Percentiles rank a stretch among this genome's conserved stretches.
Conservation (phyloP, 2,329 filamentous ascomycete species). For the Fusarium nematophilum region DNA sequence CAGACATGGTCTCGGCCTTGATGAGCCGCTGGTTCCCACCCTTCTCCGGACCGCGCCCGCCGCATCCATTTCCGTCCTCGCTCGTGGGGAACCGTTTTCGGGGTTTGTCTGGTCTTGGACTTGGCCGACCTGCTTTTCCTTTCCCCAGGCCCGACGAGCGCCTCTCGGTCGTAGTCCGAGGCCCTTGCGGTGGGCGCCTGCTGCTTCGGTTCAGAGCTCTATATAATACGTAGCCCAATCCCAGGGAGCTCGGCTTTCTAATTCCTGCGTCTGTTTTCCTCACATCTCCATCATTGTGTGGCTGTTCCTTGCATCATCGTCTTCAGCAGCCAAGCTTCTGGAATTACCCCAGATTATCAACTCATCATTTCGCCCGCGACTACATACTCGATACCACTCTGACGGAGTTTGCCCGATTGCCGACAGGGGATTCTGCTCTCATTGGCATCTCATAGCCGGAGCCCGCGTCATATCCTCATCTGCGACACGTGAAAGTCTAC, state of each 20-base stretch:
- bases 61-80: not conserved
- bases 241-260: not conserved
- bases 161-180: constrained; percentile 40
- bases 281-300: not conserved
- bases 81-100: constrained; percentile 14
- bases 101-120: constrained; percentile 19
- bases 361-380: not conserved
- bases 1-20: constrained; percentile 11
- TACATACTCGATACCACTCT: not conserved
- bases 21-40: constrained; percentile 1
- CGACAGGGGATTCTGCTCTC: constrained; percentile 8
- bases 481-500: constrained; percentile 51
- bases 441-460: constrained; percentile 24
- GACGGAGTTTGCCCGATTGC: constrained; percentile 15
- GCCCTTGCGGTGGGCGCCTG: constrained; percentile 28
- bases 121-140: constrained; percentile 21
- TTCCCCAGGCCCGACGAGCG: constrained; percentile 40
- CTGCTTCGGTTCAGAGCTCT: constrained; percentile 21
- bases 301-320: not conserved
- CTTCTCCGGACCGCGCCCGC: not conserved
- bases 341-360: not conserved
- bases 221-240: constrained; percentile 24
- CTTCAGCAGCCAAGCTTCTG: not conserved
- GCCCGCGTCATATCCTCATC: constrained; percentile 28
- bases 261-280: constrained; percentile 3